phyloP scores from a whole-genome alignment of 2,329 filamentous ascomycete species.

The Verticillium albo-atrum region DNA sequence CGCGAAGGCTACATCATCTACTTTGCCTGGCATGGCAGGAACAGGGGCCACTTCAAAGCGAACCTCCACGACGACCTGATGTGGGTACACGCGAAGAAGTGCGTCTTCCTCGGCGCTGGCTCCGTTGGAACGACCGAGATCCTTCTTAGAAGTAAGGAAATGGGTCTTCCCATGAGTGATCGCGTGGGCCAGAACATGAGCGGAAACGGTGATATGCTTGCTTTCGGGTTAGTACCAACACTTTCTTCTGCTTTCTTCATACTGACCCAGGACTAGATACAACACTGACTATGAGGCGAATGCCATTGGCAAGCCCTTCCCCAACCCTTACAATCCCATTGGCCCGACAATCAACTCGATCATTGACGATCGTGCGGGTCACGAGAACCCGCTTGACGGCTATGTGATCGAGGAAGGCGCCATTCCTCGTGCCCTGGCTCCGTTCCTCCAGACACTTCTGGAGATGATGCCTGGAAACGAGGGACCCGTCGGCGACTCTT shows the following conservation, averaged over 20 bases:
- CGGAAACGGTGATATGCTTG: constrained; percentile 63
- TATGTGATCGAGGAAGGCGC: constrained; percentile 62
- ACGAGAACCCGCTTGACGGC: constrained; percentile 52
- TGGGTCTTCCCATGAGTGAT: constrained; percentile 54
- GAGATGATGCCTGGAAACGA: constrained; percentile 47
- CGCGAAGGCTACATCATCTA: constrained; percentile 57
- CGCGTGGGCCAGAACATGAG: constrained; percentile 56
- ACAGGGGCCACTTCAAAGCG: constrained; percentile 49
- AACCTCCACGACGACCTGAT: constrained; percentile 56
- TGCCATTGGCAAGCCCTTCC: constrained; percentile 46
- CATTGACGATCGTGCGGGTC: constrained; percentile 52
- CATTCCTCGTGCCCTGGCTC: constrained; percentile 51
- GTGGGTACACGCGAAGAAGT: constrained; percentile 63
- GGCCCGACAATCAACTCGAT: constrained; percentile 60
- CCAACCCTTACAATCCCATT: constrained; percentile 45
- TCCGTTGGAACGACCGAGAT: constrained; percentile 63
- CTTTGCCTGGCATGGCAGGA: constrained; percentile 59
- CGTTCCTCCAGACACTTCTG: constrained; percentile 52
- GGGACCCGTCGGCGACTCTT: constrained; percentile 27
- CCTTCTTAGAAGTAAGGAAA: constrained; percentile 53
- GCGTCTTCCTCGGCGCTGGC: constrained; percentile 63
- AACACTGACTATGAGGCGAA: constrained; percentile 55
- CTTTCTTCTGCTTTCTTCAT: neutral
- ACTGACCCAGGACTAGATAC: constrained; percentile 36
- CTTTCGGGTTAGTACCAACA: constrained; percentile 45